phyloP scores from a whole-genome alignment of 495 filamentous ascomycete genomes.

The Bacidia rubella region DNA sequence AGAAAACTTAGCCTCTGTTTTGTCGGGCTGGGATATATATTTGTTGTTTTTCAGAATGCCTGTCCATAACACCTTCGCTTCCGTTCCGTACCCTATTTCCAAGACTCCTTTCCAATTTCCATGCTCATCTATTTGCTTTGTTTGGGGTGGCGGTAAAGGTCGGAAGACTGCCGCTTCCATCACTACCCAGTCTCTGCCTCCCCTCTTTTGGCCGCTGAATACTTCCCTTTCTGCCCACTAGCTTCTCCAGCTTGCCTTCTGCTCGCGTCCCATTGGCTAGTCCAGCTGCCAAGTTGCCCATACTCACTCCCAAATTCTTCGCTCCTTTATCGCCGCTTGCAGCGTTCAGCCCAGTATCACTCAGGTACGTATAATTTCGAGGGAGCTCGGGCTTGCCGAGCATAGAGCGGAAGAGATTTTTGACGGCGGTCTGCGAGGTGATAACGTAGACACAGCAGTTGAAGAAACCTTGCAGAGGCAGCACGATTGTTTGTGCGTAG shows the following conservation, averaged over 20 bases:
- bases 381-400: slow-evolving; percentile 1
- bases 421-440: slow-evolving; percentile 34
- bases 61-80: too few relatives aligned
- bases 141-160: too few relatives aligned
- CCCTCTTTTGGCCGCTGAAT: slow-evolving; percentile 1
- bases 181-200: slow-evolving; percentile 7
- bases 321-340: slow-evolving; percentile 2
- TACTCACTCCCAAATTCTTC: neutral
- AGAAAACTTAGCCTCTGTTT: too few relatives aligned
- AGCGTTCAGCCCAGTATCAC: neutral
- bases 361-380: neutral
- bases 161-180: slow-evolving; percentile 8
- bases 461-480: slow-evolving; percentile 81
- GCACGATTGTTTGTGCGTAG: slow-evolving; percentile 56
- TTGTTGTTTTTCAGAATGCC: too few relatives aligned
- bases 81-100: too few relatives aligned
- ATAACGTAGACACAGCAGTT: slow-evolving; percentile 69
- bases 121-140: too few relatives aligned
- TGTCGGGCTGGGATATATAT: too few relatives aligned
- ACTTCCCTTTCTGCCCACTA: slow-evolving; percentile 8
- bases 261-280: neutral
- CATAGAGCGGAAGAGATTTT: slow-evolving; percentile 7
- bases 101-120: too few relatives aligned
- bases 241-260: slow-evolving; percentile 6
- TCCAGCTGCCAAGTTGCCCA: neutral